Evolutionary conservation across 129 eudicot genomes (phyloP).

Genomic region (Deinandra increscens): DNA sequence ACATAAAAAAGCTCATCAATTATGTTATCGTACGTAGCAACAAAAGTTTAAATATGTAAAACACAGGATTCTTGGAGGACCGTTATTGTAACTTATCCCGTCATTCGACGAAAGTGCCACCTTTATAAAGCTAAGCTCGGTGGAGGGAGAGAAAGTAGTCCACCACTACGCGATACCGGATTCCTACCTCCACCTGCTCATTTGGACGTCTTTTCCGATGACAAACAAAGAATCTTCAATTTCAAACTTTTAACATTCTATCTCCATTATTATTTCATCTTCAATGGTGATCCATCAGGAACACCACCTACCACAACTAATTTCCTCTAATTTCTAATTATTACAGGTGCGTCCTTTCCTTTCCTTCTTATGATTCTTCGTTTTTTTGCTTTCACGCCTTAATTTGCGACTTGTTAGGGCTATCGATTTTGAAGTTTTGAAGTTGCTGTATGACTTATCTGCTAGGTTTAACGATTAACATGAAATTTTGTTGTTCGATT

Average conservation of each 20-base stretch:
- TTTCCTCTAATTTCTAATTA: neutral
- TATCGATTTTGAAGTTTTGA: neutral
- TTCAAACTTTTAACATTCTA: neutral
- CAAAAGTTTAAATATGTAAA: neutral
- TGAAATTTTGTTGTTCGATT: constrained; percentile 16
- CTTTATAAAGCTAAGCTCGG: constrained; percentile 23
- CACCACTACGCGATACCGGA: constrained; percentile 5
- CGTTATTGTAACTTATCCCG: neutral
- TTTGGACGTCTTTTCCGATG: neutral
- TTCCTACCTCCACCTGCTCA: constrained; percentile 21
- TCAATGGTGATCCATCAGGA: constrained; percentile 12
- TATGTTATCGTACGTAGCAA: too few relatives aligned
- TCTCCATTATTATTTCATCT: constrained; percentile 25
- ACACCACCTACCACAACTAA: neutral
- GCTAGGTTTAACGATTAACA: neutral
- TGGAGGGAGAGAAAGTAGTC: constrained; percentile 25
- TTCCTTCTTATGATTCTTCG: constrained; percentile 1
- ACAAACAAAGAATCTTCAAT: constrained; percentile 35
- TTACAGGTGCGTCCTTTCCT: constrained; percentile 3
- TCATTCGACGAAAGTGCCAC: constrained; percentile 31
- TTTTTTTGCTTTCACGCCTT: neutral
- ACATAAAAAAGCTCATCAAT: too few relatives aligned
- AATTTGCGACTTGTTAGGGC: neutral
- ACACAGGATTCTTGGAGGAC: neutral
- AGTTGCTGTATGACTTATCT: neutral